Conservation (phyloP, 805 yeast genomes). For the Candida boleticola region DNA sequence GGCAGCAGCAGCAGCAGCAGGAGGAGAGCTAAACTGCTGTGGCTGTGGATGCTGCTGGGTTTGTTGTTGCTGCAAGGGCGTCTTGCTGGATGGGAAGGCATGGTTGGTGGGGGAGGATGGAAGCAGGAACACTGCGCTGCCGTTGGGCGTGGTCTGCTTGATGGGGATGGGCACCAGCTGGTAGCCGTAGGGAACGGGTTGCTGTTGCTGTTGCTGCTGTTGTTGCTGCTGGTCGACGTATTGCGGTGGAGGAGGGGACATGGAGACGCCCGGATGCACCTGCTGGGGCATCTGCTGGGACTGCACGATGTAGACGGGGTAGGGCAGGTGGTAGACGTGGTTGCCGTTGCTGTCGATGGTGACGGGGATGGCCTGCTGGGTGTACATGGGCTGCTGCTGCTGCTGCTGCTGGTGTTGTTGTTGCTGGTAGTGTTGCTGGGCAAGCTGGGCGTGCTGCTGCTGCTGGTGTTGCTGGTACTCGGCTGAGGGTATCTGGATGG, state of each 20-base stretch:
- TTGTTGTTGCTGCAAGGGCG: background rate
- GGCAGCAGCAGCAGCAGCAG: no score
- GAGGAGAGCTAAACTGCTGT: no score
- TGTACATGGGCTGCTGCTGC: constrained; percentile 4
- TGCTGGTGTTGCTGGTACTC: constrained; percentile 6
- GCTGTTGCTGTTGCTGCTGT: constrained; percentile 10
- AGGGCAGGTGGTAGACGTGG: constrained; percentile 22
- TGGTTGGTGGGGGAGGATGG: constrained; percentile 6
- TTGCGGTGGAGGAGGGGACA: constrained; percentile 8
- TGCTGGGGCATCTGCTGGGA: constrained; percentile 15
- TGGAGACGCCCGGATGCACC: constrained; percentile 9
- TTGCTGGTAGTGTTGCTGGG: background rate
- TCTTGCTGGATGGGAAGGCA: constrained; percentile 9
- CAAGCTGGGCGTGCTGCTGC: constrained; percentile 5
- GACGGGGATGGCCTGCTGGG: constrained; percentile 21
- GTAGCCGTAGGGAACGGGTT: constrained; percentile 7
- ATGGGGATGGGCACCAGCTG: constrained; percentile 1
- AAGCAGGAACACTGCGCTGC: constrained; percentile 5
- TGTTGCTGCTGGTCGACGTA: constrained; percentile 9
- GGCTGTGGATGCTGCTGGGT: background rate
- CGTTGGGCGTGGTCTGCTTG: constrained; percentile 8
- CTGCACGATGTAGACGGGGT: constrained; percentile 4
- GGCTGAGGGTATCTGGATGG: background rate
- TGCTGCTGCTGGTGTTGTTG: constrained; percentile 6
- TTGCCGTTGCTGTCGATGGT: constrained; percentile 31